Percentiles rank a stretch among this genome's conserved stretches.
Conservation (phyloP, 129 eudicot species). For the Saposhnikovia divaricata region DNA sequence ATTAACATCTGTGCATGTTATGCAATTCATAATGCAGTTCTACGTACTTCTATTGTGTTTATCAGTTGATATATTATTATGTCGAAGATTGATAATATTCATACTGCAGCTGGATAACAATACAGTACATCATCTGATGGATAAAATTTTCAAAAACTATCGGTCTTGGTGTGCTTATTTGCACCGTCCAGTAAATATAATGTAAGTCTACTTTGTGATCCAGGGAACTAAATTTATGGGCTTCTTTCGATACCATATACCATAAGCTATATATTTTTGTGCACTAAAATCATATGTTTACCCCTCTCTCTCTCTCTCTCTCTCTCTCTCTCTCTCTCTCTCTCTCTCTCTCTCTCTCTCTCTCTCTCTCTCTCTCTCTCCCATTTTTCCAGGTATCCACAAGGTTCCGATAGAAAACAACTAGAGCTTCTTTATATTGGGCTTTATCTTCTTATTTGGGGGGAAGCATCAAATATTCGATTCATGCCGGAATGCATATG, state of each 20-base stretch:
- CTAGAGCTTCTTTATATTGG: constrained; percentile 88
- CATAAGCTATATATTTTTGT: background rate
- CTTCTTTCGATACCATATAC: background rate
- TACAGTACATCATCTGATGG: constrained; percentile 54
- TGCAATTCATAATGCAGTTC: background rate
- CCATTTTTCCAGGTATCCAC: constrained; percentile 41
- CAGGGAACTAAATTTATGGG: background rate
- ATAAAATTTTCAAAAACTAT: constrained; percentile 79
- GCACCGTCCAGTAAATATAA: constrained; percentile 55
- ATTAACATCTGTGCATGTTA: background rate
- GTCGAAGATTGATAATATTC: constrained; percentile 11
- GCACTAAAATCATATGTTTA: background rate
- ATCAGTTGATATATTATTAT: background rate
- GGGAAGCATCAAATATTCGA: constrained; percentile 98
- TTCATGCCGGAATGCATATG: constrained; percentile 98
- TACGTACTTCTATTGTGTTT: background rate
- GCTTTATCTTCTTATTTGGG: constrained; percentile 98
- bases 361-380: background rate
- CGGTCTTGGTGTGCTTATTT: constrained; percentile 84
- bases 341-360: background rate
- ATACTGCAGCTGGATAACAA: constrained; percentile 53
- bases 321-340: background rate
- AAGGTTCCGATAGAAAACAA: constrained; percentile 51
- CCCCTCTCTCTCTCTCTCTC: too few species aligned
- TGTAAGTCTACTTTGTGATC: constrained; percentile 37